Conservation (phyloP, 257 asterid genomes). For the Catharanthus roseus region DNA sequence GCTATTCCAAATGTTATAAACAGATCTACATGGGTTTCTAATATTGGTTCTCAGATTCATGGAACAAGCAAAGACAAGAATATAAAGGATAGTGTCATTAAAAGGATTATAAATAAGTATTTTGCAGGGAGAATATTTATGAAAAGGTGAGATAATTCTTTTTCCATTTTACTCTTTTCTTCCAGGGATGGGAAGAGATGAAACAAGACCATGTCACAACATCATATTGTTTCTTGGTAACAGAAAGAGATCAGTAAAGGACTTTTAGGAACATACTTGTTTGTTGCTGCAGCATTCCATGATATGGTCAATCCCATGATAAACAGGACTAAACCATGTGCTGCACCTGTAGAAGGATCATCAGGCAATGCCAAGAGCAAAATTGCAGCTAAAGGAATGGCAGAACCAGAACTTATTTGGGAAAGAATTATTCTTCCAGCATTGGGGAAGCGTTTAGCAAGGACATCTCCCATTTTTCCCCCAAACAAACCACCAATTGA, state of each 20-base stretch:
- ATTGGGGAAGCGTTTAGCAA: conserved; percentile 61
- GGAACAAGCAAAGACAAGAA: too few species aligned
- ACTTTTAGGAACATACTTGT: conserved; percentile 52
- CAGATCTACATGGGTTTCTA: too few species aligned
- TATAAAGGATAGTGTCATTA: too few species aligned
- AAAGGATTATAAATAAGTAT: background rate
- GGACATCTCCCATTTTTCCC: conserved; percentile 72
- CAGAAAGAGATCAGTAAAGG: background rate
- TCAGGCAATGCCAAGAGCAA: conserved; percentile 65
- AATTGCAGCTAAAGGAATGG: conserved; percentile 72
- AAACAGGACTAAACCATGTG: conserved; percentile 64
- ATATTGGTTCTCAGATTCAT: too few species aligned
- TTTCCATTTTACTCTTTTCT: background rate
- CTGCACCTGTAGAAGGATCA: conserved; percentile 46
- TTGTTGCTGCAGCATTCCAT: conserved; percentile 89
- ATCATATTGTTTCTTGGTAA: background rate
- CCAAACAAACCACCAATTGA: conserved; percentile 75
- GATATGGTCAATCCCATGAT: conserved; percentile 61
- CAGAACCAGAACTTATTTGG: conserved; percentile 81
- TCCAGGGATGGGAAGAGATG: background rate
- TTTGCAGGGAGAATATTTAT: too few species aligned
- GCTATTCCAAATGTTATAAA: too few species aligned
- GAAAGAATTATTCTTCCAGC: conserved; percentile 70
- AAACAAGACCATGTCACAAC: background rate
- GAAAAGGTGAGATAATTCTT: background rate